Evolutionary conservation across 2,329 filamentous ascomycete species (phyloP).

Genomic region (Cordyceps militaris): DNA sequence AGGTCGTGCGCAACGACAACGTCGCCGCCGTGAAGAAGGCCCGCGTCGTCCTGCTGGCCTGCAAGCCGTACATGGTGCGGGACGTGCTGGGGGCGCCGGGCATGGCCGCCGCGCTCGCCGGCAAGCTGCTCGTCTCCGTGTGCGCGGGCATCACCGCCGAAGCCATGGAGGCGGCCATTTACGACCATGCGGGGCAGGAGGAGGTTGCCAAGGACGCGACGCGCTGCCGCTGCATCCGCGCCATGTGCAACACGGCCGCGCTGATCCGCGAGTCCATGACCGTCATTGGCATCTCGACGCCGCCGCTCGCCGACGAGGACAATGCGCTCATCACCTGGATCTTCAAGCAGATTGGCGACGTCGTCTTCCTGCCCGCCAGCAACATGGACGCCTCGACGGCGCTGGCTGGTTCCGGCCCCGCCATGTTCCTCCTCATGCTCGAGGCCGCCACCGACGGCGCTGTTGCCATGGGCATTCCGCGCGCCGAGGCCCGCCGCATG

Average conservation of each 20-base stretch:
- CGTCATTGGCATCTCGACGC: constrained; percentile 59
- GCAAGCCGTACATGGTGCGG: constrained; percentile 70
- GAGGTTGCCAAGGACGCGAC: constrained; percentile 39
- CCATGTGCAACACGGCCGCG: constrained; percentile 79
- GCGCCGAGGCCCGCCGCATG: constrained; percentile 67
- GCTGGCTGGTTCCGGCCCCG: constrained; percentile 66
- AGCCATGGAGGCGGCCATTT: constrained; percentile 60
- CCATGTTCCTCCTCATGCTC: constrained; percentile 68
- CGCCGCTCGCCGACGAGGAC: constrained; percentile 47
- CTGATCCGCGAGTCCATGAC: constrained; percentile 78
- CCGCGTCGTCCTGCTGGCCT: constrained; percentile 69
- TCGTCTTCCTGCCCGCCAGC: constrained; percentile 57
- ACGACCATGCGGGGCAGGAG: constrained; percentile 42
- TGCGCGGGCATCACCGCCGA: constrained; percentile 67
- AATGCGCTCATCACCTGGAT: constrained; percentile 64
- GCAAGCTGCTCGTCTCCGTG: constrained; percentile 77
- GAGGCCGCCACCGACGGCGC: constrained; percentile 72
- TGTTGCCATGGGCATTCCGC: constrained; percentile 70
- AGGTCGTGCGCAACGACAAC: constrained; percentile 66
- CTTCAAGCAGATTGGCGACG: constrained; percentile 66
- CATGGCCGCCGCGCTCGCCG: constrained; percentile 64
- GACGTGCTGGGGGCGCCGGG: constrained; percentile 60
- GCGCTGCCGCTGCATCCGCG: constrained; percentile 61
- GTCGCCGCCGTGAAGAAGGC: constrained; percentile 57
- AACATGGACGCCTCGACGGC: constrained; percentile 69